Evolutionary conservation across 2,329 filamentous ascomycete genomes (phyloP), one percentile per base, ranked within the genome.

Genomic region (Passalora sequoiae): DNA sequence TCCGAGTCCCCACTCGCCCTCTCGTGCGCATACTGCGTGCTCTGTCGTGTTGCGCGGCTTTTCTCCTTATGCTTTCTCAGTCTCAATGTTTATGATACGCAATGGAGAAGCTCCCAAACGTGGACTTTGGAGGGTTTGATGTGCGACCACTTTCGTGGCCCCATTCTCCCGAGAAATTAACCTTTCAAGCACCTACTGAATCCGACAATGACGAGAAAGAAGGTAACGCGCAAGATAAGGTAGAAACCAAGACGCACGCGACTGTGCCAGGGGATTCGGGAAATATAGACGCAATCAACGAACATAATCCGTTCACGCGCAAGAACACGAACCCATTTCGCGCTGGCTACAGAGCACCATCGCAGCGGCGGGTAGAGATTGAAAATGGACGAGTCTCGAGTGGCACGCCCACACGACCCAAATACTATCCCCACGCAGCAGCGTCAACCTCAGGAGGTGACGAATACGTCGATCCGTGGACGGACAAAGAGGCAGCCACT

Each of bases 101-200:
- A 15, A 32, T 32, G 30, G 30, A 32, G 30, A 7, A 44, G 12
- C 2, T 38, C 17, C 22, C 36, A 15, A 24, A 38, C 12, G 22
- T 38, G 6, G 22, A 38, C 10, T 38, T 38, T 8, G 22, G 36
- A 17, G 25, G 21, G 6, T 38, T 38, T 28, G 35, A 22, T 13
- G 35, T 38, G 4, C 20, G 35, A n/a, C 20, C 35, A 7, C 21
- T 38, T 12, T 22, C 20, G 16, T 22, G 24, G 20, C 35, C 36
- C 1, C 12, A 10, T 10, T 38, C 36, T 15, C 25, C 36, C 12
- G 7, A 27, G 22, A 12, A 24, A 17, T 24, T 15, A 13, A 38
- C 19, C 36, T 38, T 38, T 10, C n/a, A 15, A 16, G 21, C 22
- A 25, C 9, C 5, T 5, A 22, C 24, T 6, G 20, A 27, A 21